A percentile compares a stretch with the other conserved stretches of the same genome.
These are phyloP conservation scores for Cicer chorassanicum DNA, from an alignment of 306 rosid species.

Conservation along the genomic window DNA sequence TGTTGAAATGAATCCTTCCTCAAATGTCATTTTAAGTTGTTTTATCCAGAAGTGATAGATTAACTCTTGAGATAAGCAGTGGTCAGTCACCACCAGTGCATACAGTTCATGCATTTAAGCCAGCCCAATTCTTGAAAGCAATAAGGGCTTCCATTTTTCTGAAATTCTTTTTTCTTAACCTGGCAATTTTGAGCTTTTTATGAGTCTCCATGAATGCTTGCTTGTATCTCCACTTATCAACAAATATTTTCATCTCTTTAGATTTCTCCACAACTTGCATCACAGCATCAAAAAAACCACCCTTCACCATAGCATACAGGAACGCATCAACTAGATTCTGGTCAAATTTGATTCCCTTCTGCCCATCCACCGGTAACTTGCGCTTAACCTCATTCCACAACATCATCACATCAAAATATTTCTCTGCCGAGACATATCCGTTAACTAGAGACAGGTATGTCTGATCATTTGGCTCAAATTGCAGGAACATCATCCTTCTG, in stretches of 20 bases:
- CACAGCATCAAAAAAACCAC: constrained; percentile 94
- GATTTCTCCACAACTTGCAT: constrained; percentile 97
- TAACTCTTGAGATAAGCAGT: constrained; percentile 22
- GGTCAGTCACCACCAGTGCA: background rate
- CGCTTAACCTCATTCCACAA: constrained; percentile 91
- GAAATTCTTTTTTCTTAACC: constrained; percentile 70
- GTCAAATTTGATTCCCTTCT: constrained; percentile 70
- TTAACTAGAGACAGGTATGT: constrained; percentile 83
- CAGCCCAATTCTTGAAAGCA: constrained; percentile 98
- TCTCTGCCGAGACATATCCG: constrained; percentile 79
- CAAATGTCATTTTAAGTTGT: constrained; percentile 33
- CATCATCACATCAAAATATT: constrained; percentile 82
- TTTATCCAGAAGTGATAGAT: constrained; percentile 31
- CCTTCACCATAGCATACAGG: constrained; percentile 88
- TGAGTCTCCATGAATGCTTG: constrained; percentile 97
- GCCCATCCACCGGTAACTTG: constrained; percentile 63
- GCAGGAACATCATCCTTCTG: constrained; percentile 89
- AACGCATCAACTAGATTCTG: constrained; percentile 83
- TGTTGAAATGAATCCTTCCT: constrained; percentile 32
- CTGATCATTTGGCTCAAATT: constrained; percentile 84
- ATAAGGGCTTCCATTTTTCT: constrained; percentile 84
- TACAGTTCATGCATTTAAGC: constrained; percentile 67
- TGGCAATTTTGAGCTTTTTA: constrained; percentile 82
- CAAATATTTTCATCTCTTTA: constrained; percentile 82
- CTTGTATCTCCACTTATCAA: constrained; percentile 97